Percentiles rank a stretch among this genome's conserved stretches.
These are phyloP conservation scores for Mallotus repandus DNA, from an alignment of 441 rosid species.

Conservation along the genomic window DNA sequence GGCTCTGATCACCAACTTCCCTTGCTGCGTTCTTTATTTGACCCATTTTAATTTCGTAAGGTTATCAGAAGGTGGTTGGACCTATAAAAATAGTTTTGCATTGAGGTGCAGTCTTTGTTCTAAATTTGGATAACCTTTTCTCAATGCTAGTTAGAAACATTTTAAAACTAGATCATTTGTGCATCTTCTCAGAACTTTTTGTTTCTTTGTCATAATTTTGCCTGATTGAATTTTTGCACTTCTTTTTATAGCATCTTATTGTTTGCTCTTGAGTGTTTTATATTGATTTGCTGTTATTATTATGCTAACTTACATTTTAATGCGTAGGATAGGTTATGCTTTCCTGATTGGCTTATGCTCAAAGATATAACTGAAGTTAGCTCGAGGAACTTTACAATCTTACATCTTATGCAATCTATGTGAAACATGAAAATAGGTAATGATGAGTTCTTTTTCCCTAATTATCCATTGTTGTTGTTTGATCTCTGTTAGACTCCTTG, in stretches of 20 bases:
- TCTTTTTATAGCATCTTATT: background rate
- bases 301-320: background rate
- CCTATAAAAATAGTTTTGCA: background rate
- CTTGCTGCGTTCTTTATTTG: background rate
- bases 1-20: background rate
- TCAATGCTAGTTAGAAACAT: background rate
- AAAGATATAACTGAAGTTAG: conserved; percentile 28
- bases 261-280: background rate
- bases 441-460: conserved; percentile 1
- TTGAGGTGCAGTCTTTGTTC: background rate
- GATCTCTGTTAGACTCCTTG: conserved; percentile 9
- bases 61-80: background rate
- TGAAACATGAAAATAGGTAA: conserved; percentile 51
- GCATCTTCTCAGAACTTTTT: background rate
- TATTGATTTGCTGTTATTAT: background rate
- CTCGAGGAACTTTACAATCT: conserved; percentile 23
- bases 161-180: background rate
- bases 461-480: background rate
- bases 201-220: background rate
- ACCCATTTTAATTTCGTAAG: background rate
- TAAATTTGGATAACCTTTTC: background rate
- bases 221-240: background rate
- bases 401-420: conserved; percentile 20
- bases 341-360: conserved; percentile 20
- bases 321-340: conserved; percentile 6